Evolutionary conservation across 192 early-diverging fungal species (phyloP), one percentile per base, ranked within the genome.

Genomic region (Linnemannia zychae): DNA sequence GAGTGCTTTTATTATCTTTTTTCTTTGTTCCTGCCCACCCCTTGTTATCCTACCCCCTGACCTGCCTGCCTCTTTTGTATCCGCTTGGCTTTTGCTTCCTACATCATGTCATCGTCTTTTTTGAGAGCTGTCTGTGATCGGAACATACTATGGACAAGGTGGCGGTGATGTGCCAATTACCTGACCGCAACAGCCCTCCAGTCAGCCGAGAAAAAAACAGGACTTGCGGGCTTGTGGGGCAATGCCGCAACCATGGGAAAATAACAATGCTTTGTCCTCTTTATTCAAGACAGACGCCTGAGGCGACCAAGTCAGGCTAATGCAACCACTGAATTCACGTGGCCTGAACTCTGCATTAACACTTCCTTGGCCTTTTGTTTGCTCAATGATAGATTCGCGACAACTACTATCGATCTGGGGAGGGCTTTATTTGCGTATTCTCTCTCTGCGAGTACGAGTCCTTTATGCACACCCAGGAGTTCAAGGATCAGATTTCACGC

Each of bases 361-460:
- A 60, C 3, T n/a, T 57, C 28, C 67, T 24, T n/a, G n/a, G 36
- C 63, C 67, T 65, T 17, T 48, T 38, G 40, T 67, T 73, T n/a
- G n/a, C n/a, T 24, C 49, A 33, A 28, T 17, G 22, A 67, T 70
- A 92, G 91, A 96, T 96, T 78, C 91, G 96, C 12, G 96, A 96
- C 75, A 96, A 96, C 82, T 96, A 96, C 81, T 96, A 96, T 79
- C 91, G 96, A 13, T 93, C 92, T 65, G 96, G 96, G 16, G 96
- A 96, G 89, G 96, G 96, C 2, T 97, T 97, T 73, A 85, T 97
- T 16, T 96, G 95, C 76, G 95, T 97, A 15, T 97, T 97, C 86
- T 95, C 94, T 20, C 88, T 97, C 15, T 93, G 91, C 74, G 96
- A 97, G 88, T 88, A 91, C 72, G 95, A 97, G 81, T 92, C 91